Conservation (phyloP, 2,329 filamentous ascomycete species). For the Alternaria ethzedia region DNA sequence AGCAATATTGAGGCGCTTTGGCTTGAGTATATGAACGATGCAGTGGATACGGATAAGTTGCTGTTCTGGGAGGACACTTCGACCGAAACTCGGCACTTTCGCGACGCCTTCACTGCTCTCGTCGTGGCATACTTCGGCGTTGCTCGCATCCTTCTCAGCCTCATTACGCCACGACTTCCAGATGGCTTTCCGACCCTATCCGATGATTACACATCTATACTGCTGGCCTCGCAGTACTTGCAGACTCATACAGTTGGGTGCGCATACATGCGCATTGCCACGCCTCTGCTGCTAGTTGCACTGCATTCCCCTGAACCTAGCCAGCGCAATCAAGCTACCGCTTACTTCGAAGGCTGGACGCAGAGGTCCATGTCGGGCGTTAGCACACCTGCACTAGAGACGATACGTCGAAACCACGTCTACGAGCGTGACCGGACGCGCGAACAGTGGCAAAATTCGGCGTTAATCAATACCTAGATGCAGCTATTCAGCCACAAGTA, state of each 20-base stretch:
- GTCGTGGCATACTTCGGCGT: constrained; percentile 29
- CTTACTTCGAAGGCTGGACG: constrained; percentile 30
- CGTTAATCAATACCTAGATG: background rate
- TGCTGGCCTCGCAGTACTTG: constrained; percentile 31
- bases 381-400: constrained; percentile 32
- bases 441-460: background rate
- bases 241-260: constrained; percentile 27
- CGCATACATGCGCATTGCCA: constrained; percentile 42
- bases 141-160: constrained; percentile 24
- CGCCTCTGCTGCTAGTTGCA: constrained; percentile 37
- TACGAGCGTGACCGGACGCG: background rate
- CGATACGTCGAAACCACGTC: constrained; percentile 13
- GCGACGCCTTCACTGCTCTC: constrained; percentile 35
- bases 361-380: constrained; percentile 34
- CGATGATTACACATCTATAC: constrained; percentile 25
- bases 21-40: constrained; percentile 23
- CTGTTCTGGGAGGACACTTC: constrained; percentile 10
- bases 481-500: background rate
- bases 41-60: constrained; percentile 2
- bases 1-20: constrained; percentile 24
- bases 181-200: constrained; percentile 10
- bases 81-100: constrained; percentile 12
- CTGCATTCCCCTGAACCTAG: constrained; percentile 23
- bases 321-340: constrained; percentile 22
- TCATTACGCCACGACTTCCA: constrained; percentile 16